Evolutionary conservation across 306 rosid genomes (phyloP), one percentile per base, ranked within the genome.

Genomic region (barrel medic (Medicago truncatula)): DNA sequence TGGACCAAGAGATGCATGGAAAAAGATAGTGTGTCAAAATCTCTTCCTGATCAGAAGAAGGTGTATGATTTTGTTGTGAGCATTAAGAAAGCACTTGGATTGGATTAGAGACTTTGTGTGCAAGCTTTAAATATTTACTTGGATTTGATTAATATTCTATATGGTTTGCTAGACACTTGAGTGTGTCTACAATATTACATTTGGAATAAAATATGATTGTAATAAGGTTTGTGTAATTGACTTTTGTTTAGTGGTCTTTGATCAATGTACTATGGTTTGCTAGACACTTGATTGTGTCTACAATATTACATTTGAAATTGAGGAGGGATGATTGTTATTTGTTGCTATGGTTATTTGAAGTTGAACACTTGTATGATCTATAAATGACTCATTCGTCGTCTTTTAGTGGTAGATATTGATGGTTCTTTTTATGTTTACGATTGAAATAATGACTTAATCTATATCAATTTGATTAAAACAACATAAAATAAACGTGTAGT

Each of bases 1-100:
- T 87, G 95, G 92, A 85, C 38, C 7, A 85, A 62, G 50, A 87
- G 85, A 54, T 81, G 91, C 80, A 15, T 79, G 49, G 50, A 83
- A 12, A 79, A 50, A 38, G 80, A 87, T 58, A 39, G 78, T 36
- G 86, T 87, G 67, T 60, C 83, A 39, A 87, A 79, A 9, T 49
- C 85, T n/a, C 87, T 85, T 44, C 80, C 88, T 16, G 71, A 83
- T 82, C 69, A 83, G 72, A 81, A 78, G 6, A 79, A 83, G 41
- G 49, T 87, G 3, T 81, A 89, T 68, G 89, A 57, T 4, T 3
- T 15, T 64, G 10, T 68, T 11, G 4, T 54, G 65, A 76, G 7
- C 9, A 0, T 76, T 9, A 69, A 60, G 66, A 81, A 81, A 67
- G 39, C 11, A 69, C 12, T 73, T 61, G 34, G 71, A 16, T 39